Percentiles rank a stretch among this genome's conserved stretches.
Evolutionary conservation across 495 filamentous ascomycete species (phyloP).

Genomic region (Collariella sp.): DNA sequence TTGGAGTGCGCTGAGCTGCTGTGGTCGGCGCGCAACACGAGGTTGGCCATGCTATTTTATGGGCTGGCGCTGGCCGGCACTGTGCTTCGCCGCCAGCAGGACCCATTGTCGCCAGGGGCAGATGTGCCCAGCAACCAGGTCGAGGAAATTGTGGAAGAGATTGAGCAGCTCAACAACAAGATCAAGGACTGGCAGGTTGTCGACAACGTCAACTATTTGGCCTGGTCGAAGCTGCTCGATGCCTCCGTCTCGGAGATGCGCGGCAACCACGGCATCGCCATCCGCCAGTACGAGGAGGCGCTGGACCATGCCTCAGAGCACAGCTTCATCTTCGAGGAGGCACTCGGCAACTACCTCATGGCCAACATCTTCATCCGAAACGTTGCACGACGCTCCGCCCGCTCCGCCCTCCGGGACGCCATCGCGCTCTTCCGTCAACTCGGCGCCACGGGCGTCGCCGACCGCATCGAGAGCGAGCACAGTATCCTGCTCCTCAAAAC

Average conservation of each 20-base stretch:
- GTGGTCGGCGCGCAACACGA: conserved; percentile 64
- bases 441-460: conserved; percentile 65
- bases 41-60: conserved; percentile 58
- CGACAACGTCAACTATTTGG: conserved; percentile 70
- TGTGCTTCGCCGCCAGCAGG: conserved; percentile 49
- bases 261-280: conserved; percentile 51
- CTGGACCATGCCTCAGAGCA: conserved; percentile 74
- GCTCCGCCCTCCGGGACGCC: conserved; percentile 61
- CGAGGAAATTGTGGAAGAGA: conserved; percentile 46
- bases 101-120: conserved; percentile 41
- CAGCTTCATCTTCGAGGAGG: conserved; percentile 71
- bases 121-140: conserved; percentile 45
- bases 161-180: conserved; percentile 47
- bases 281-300: conserved; percentile 63
- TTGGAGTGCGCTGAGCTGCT: conserved; percentile 50
- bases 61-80: conserved; percentile 58
- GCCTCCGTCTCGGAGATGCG: conserved; percentile 62
- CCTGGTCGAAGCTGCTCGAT: conserved; percentile 66
- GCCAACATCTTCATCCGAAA: conserved; percentile 66
- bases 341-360: conserved; percentile 66
- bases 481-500: conserved; percentile 62
- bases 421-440: conserved; percentile 65
- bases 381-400: conserved; percentile 63
- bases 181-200: conserved; percentile 60
- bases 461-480: conserved; percentile 60